phyloP scores from a whole-genome alignment of 306 rosid genomes.

The Mucuna pruriens region DNA sequence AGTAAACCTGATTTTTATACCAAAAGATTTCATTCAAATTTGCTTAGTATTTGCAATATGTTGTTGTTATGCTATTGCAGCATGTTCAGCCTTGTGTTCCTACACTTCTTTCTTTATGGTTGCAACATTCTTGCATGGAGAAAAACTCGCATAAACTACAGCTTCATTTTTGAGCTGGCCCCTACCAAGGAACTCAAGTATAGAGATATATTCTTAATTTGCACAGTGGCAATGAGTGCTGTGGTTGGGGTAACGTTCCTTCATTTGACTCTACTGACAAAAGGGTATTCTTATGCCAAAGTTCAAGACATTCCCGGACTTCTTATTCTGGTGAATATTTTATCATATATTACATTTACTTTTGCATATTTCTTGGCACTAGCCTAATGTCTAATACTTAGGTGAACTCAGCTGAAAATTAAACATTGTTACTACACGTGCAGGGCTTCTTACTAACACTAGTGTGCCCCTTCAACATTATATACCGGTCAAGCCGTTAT shows the following conservation, averaged over 20 bases:
- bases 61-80: constrained; percentile 56
- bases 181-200: constrained; percentile 84
- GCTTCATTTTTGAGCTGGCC: constrained; percentile 85
- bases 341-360: background rate
- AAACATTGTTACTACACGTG: constrained; percentile 29
- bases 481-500: constrained; percentile 82
- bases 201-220: constrained; percentile 83
- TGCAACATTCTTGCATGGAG: constrained; percentile 93
- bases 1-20: constrained; percentile 23
- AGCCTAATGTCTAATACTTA: background rate
- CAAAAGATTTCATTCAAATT: background rate
- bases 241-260: constrained; percentile 85
- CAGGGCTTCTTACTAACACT: constrained; percentile 75
- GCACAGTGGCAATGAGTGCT: constrained; percentile 74
- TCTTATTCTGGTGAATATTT: constrained; percentile 71
- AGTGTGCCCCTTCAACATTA: constrained; percentile 78
- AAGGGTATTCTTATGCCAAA: constrained; percentile 76
- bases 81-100: constrained; percentile 93
- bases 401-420: background rate
- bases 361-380: background rate
- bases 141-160: constrained; percentile 85
- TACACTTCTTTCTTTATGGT: constrained; percentile 94
- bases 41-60: constrained; percentile 17
- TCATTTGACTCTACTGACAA: constrained; percentile 75
- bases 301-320: constrained; percentile 86